Base-by-base conservation (phyloP, 352 stramenopile genomes). In the Phytopythium vexans region DNA sequence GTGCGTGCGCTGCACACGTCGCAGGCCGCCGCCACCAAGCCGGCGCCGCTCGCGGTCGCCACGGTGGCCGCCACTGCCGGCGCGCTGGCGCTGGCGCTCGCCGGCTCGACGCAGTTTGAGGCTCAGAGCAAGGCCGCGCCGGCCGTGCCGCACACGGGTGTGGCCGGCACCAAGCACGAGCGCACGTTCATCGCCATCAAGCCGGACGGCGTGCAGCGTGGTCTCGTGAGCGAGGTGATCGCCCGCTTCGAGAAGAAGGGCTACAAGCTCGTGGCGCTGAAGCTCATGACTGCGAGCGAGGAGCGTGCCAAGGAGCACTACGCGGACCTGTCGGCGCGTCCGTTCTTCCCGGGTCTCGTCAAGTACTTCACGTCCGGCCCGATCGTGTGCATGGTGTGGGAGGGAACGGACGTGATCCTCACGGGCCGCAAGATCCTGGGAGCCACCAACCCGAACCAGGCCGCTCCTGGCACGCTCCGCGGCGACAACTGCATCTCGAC, bases 151-250 rank as follows among this genome's bases (percentile, higher is more conserved):
- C 71, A 90, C 62, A 73, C 74, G 41, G 93, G 91, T 43, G 77
- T 97, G 11, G 73, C 94, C 39, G 91, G 93, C 74, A 98, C 93
- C 34, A 88, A 88, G 66, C 80, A 91, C 58, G 94, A 98, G 73
- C 86, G 92, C 62, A 98, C 92, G 47, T 98, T 98, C 75, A 94
- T 98, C 56, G 92, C 92, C 36, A 92, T 97, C 65, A 98, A 98
- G 82, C 92, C 94, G 6, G 92, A 98, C 66, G 94, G 89, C 50
- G 94, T 98, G 46, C 86, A 98, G 76, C 84, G 94, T 50, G 91
- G 87, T 35, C 77, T 98, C 34, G 82, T 98, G 65, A 91, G 86
- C 56, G 90, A 98, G 61, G 96, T 98, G 43, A 98, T 98, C 71
- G 85, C 58, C 52, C 84, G 94, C 59, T 98, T 98, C 64, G 92